Evolutionary conservation across 768 basidiomycete species (phyloP).

Genomic region (Lactarius hengduanensis): DNA sequence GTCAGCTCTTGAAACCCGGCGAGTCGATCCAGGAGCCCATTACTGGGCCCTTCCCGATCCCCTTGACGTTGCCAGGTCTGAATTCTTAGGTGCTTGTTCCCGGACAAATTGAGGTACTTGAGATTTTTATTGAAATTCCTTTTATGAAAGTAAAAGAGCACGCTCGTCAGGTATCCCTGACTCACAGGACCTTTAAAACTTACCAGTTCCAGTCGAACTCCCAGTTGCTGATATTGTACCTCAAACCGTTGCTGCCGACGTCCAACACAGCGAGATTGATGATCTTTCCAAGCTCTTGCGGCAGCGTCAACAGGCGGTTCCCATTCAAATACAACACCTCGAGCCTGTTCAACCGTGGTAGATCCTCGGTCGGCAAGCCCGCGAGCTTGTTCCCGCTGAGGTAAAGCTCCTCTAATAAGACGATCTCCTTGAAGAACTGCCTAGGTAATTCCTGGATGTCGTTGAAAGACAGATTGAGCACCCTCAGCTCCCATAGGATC

Average conservation of each 20-base stretch:
- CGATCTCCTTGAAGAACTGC: constrained; percentile 69
- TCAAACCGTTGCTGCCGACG: constrained; percentile 89
- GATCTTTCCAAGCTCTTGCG: constrained; percentile 85
- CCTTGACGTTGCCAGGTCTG: constrained; percentile 59
- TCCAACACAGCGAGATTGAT: constrained; percentile 78
- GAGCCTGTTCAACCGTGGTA: constrained; percentile 67
- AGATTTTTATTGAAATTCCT: constrained; percentile 98
- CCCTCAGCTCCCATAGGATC: constrained; percentile 69
- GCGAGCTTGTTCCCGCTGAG: constrained; percentile 94
- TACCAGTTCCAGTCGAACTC: constrained; percentile 99
- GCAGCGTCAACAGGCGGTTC: constrained; percentile 89
- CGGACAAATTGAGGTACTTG: constrained; percentile 93
- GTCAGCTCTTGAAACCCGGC: constrained; percentile 88
- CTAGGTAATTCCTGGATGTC: constrained; percentile 86
- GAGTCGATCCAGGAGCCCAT: constrained; percentile 37
- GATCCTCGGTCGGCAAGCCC: constrained; percentile 84
- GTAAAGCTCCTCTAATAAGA: constrained; percentile 79
- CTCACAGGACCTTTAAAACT: constrained; percentile 31
- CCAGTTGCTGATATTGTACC: constrained; percentile 98
- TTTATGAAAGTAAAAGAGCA: constrained; percentile 3
- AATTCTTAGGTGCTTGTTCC: constrained; percentile 95
- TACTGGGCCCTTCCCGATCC: constrained; percentile 35
- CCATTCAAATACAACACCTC: constrained; percentile 86
- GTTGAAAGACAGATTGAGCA: constrained; percentile 94
- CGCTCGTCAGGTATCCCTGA: neutral